Evolutionary conservation across 2,329 filamentous ascomycete species (phyloP).

Genomic region (Paecilomyces variotii): DNA sequence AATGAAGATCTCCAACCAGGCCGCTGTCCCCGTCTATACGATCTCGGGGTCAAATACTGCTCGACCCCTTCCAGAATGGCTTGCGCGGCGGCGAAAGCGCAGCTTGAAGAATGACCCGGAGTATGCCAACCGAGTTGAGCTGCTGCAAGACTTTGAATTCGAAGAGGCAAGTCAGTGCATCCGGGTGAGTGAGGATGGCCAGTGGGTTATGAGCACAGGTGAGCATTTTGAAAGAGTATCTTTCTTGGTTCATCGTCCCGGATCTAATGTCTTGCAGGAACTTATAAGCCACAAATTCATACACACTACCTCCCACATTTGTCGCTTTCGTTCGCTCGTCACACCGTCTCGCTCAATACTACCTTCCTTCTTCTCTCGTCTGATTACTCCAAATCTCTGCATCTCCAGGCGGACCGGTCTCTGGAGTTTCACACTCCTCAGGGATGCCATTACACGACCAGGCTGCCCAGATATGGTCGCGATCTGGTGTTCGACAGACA

Average conservation of each 20-base stretch:
- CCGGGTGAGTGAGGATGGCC: constrained; percentile 83
- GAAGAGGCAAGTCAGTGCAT: constrained; percentile 91
- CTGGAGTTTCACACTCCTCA: constrained; percentile 89
- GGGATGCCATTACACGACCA: constrained; percentile 80
- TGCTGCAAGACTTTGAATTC: constrained; percentile 96
- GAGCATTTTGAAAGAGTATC: constrained; percentile 26
- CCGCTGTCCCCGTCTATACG: constrained; percentile 84
- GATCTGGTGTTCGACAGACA: constrained; percentile 78
- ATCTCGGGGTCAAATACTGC: constrained; percentile 86
- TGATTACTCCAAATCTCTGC: constrained; percentile 90
- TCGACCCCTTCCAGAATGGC: constrained; percentile 88
- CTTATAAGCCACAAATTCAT: constrained; percentile 77
- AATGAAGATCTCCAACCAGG: constrained; percentile 54
- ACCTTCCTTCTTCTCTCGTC: constrained; percentile 81
- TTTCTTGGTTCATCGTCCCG: constrained; percentile 6
- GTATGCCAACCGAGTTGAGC: constrained; percentile 86
- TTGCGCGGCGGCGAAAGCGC: constrained; percentile 79
- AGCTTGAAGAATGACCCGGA: constrained; percentile 88
- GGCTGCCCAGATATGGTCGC: constrained; percentile 85
- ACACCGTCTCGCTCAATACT: constrained; percentile 85
- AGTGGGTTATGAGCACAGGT: constrained; percentile 95
- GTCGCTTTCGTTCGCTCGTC: constrained; percentile 84
- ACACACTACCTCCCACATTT: constrained; percentile 91
- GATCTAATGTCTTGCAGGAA: constrained; percentile 35
- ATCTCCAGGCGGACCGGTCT: constrained; percentile 83